These are phyloP conservation scores for Solanum lignicaule DNA, from an alignment of 257 asterid species.

Conservation along the genomic window DNA sequence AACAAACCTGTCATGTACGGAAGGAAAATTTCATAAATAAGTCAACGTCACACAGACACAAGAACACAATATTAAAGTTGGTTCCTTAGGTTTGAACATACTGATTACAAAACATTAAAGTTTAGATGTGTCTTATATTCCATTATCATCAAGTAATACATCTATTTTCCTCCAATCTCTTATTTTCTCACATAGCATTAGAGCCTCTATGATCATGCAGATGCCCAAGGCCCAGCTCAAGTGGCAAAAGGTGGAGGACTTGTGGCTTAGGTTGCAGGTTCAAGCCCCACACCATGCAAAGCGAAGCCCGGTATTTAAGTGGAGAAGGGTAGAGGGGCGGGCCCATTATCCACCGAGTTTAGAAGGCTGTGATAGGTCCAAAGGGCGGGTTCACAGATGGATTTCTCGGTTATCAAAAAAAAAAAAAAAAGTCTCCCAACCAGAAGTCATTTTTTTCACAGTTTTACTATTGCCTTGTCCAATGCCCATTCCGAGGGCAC, in stretches of 20 bases:
- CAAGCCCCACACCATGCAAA: too few relatives aligned
- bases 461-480: not conserved
- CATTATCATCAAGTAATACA: not conserved
- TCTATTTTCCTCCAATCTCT: not conserved
- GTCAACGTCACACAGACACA: not conserved
- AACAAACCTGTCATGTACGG: slow-evolving; percentile 54
- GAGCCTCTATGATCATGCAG: not conserved
- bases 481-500: not conserved
- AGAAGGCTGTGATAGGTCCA: too few relatives aligned
- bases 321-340: too few relatives aligned
- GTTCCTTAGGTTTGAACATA: not conserved
- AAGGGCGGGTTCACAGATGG: too few relatives aligned
- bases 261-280: too few relatives aligned
- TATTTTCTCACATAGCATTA: not conserved
- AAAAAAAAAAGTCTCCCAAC: not conserved
- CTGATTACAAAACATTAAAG: not conserved
- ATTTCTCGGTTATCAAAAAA: too few relatives aligned
- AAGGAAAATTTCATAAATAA: not conserved
- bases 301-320: too few relatives aligned
- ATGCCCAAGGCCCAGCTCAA: too few relatives aligned
- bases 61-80: not conserved
- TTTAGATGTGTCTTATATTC: not conserved
- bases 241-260: too few relatives aligned
- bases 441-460: not conserved
- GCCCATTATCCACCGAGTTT: too few relatives aligned